Evolutionary conservation across 2,329 filamentous ascomycete species (phyloP), one percentile per base, ranked within the genome.

Genomic region (Colletotrichum theobromicola): DNA sequence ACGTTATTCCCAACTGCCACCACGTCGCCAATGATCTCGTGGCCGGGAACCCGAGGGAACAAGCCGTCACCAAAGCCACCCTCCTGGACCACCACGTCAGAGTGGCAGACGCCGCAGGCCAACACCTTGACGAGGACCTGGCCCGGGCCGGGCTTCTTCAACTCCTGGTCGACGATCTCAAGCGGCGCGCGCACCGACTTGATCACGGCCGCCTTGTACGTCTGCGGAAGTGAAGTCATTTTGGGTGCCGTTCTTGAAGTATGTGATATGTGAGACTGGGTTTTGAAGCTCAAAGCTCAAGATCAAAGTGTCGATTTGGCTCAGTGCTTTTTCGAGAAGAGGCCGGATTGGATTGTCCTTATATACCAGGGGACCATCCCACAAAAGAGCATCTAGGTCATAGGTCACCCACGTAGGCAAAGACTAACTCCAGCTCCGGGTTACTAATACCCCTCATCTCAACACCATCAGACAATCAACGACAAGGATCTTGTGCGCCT

Each of bases 91-190:
- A 81, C 83, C 24, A 83, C 75, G 78, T 95, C 94, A 1, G 88
- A 90, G 81, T 92, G 92, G 82, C 94, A 95, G 63, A 96, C 89
- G 57, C 94, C 94, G 77, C 92, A 94, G 7, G 93, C 93, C 10
- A 92, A 85, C 4, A 94, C 89, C 81, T 95, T 95, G 82, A 94
- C 88, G 30, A 95, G 88, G 4, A 95, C 84, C 78, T 94, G 87
- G 21, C 89, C 88, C 0, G 86, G 80, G 8, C 87, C 83, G 2
- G 93, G 93, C 37, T 85, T 80, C 73, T 88, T 86, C 53, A 95
- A 86, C 21, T 88, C 85, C 5, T 93, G 79, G 4, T 94, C 89
- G 76, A 91, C 88, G 76, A 95, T 84, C 3, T 83, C 83, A 76
- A 93, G 86, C 1, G 90, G 88, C 4, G 83, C 84, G 71, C 88